Evolutionary conservation across 345 rosid genomes (phyloP), one percentile per base, ranked within the genome.

Genomic region (Triadica sebifera): DNA sequence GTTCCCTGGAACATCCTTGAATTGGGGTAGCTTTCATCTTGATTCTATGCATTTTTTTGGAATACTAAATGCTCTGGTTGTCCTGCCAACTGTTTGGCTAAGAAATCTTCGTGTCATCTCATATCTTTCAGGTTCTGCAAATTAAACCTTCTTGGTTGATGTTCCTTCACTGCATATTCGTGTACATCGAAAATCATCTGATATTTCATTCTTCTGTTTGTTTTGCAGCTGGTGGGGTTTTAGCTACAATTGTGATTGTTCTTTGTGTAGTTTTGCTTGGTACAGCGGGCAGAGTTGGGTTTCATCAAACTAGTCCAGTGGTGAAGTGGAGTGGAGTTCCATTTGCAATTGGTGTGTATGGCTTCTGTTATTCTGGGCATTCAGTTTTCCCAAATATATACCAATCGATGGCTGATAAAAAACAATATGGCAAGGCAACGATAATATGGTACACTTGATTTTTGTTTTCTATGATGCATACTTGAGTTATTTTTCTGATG

Each of bases 341-440:
- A 8, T 86, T 92, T 87, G 93, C 89, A 1, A 79, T 89, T 79
- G 98, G 98, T 77, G 90, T 92, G 4, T 88, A 87, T 46, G 95
- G 95, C 29, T 94, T 94, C 81, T 90, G 97, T 79, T 87, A 72
- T 45, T 83, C 97, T 34, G 97, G 92, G 15, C 98, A 94, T 71
- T 86, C 98, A 37, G 97, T 94, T 66, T 88, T 94, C 75, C 97
- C 98, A 22, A 94, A 94, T 74, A 91, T 94, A 71, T 92, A 94
- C 78, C 98, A 94, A 62, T 90, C 98, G 46, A 94, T 94, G 98
- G 98, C 97, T 65, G 93, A 92, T 79, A 94, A 94, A 86, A 83
- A 81, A 69, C 76, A 94, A 76, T 94, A 87, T 80, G 86, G 77
- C 77, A 87, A 82, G 71, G 97, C 98, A 22, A 71, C 89, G 71